phyloP scores from a whole-genome alignment of 2,329 filamentous ascomycete species.

The Didymella segeticola region DNA sequence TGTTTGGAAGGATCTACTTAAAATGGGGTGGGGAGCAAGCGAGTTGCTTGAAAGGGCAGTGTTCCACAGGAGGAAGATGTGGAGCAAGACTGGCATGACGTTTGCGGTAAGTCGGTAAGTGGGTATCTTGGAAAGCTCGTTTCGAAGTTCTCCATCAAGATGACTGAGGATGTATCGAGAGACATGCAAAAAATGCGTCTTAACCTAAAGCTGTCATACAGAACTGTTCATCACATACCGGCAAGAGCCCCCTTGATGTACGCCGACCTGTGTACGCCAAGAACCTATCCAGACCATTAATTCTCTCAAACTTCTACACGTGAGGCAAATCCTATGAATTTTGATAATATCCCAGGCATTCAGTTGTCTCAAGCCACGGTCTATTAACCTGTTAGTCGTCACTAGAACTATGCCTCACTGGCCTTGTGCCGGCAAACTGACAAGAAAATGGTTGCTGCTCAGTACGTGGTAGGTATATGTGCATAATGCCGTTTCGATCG shows the following conservation, averaged over 20 bases:
- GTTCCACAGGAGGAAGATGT: neutral
- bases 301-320: neutral
- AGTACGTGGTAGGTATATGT: neutral
- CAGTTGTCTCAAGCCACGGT: neutral
- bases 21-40: neutral
- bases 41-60: neutral
- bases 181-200: neutral
- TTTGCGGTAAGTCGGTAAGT: slow-evolving; percentile 2
- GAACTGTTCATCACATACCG: neutral
- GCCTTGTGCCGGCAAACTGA: neutral
- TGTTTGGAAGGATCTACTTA: neutral
- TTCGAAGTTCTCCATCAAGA: neutral
- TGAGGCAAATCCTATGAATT: neutral
- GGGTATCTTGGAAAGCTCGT: neutral
- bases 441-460: neutral
- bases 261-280: neutral
- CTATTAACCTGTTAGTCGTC: neutral
- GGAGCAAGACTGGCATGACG: neutral
- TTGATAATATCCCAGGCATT: neutral
- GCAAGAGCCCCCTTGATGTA: neutral
- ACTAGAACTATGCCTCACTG: neutral
- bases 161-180: neutral
- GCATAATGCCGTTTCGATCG: neutral
- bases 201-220: neutral
- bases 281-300: neutral